Evolutionary conservation across 2,329 filamentous ascomycete genomes (phyloP).

Genomic region (Colletotrichum simmondsii): DNA sequence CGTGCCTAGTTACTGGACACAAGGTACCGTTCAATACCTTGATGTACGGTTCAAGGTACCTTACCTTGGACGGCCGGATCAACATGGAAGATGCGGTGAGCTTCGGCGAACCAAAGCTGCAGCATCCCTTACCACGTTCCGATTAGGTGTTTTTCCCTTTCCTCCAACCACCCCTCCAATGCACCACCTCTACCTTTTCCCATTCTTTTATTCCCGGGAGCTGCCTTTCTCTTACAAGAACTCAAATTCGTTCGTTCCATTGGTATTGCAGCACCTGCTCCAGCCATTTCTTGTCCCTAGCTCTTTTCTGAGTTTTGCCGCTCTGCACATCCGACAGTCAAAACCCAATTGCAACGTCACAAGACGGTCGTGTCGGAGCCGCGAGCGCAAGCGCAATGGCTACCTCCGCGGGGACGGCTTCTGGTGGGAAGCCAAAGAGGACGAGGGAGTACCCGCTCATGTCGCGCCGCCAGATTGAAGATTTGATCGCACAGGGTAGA

Average conservation of each 20-base stretch:
- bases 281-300: background rate
- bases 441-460: constrained; percentile 22
- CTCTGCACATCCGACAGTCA: background rate
- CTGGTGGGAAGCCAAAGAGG: background rate
- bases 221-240: background rate
- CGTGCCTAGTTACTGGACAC: background rate
- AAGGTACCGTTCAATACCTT: background rate
- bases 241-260: background rate
- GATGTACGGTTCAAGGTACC: background rate
- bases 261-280: background rate
- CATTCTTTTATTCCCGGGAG: background rate
- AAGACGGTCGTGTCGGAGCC: background rate
- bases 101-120: background rate
- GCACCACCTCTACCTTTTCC: background rate
- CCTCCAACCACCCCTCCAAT: background rate
- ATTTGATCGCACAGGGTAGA: constrained; percentile 83
- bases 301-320: background rate
- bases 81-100: constrained; percentile 22
- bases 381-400: constrained; percentile 3
- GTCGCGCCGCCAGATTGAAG: constrained; percentile 71
- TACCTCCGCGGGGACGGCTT: background rate
- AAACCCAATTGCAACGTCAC: background rate
- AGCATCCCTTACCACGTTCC: background rate
- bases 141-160: background rate
- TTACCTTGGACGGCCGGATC: background rate